Percentiles rank a stretch among this genome's conserved stretches.
Conservation (phyloP, 108 stramenopile genomes). For the Licmophora abbreviata region DNA sequence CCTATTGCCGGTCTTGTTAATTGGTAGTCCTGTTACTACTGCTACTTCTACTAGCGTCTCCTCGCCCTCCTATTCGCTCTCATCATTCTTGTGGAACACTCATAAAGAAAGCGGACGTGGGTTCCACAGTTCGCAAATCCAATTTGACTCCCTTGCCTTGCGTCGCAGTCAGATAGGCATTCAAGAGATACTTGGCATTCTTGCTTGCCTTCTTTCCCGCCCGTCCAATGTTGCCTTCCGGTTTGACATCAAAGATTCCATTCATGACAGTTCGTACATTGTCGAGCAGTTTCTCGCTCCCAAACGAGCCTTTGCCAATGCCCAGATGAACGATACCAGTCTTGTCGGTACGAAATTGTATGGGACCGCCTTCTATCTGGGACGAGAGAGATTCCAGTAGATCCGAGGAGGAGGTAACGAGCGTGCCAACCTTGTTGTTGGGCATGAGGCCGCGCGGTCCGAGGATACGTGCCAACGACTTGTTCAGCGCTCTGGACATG, state of each 20-base stretch:
- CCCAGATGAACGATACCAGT: conserved; percentile 81
- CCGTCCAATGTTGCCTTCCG: conserved; percentile 33
- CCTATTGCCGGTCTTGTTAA: too few relatives aligned
- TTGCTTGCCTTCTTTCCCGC: conserved; percentile 28
- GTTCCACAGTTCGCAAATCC: conserved; percentile 78
- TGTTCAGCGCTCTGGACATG: conserved; percentile 64
- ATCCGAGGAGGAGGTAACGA: conserved; percentile 45
- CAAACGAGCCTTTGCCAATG: conserved; percentile 82
- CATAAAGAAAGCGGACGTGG: conserved; percentile 66
- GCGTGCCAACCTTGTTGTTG: conserved; percentile 90
- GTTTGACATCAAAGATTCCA: conserved; percentile 58
- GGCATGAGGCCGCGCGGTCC: conserved; percentile 97
- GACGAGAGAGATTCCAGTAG: conserved; percentile 37
- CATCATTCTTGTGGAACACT: too few relatives aligned
- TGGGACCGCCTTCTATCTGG: conserved; percentile 62
- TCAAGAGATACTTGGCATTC: conserved; percentile 67
- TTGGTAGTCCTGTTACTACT: too few relatives aligned
- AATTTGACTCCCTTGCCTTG: conserved; percentile 59
- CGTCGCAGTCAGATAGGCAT: conserved; percentile 54
- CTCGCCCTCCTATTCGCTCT: too few relatives aligned
- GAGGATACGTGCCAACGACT: conserved; percentile 72
- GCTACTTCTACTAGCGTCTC: too few relatives aligned
- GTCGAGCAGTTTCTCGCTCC: conserved; percentile 50
- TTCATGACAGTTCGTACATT: conserved; percentile 64
- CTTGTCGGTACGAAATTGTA: conserved; percentile 84